Base-by-base conservation (phyloP, 352 stramenopile genomes). In the Phytophthora syringae region DNA sequence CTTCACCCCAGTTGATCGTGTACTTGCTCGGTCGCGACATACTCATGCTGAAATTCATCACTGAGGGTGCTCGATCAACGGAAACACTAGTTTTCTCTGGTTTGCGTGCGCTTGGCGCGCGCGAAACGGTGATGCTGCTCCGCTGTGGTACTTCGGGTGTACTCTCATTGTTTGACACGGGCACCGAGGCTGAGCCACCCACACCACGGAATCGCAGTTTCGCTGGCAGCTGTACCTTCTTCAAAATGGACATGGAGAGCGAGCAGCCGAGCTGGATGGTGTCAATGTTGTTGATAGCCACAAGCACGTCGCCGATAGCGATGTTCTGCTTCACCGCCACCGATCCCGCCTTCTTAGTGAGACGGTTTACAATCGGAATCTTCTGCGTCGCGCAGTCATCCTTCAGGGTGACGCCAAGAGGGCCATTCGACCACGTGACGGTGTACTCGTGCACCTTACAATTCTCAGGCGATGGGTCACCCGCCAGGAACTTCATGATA, bases 261-360 rank as follows among this genome's bases (percentile, higher is more conserved):
- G 87, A 93, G 55, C 87, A 95, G 25, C 87, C 87, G 27, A 95
- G 74, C 66, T 93, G 86, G 57, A 95, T 93, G 16, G 87, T 95
- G 55, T 95, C 87, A 24, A 95, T 95, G 66, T 95, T 95, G 77
- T 95, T 95, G 64, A 95, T 95, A 28, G 87, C 84, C 43, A 93
- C 86, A 12, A 95, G 70, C 18, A 95, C 80, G 42, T 95, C 87
- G 21, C 87, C 87, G 45, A 95, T 95, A 18, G 80, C 83, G 50
- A 95, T 95, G 60, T 95, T 95, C 61, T 95, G 85, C 65, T 95
- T 95, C 15, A 95, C 81, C 24, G 87, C 87, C 43, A 95, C 87
- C 10, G 87, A 95, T 18, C 87, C 87, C 5, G 80, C 74, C 64
- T 95, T 95, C 64, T 93, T 94, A 11, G 87, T 95, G 34, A 95